These are phyloP conservation scores for Elsinoe necatrix DNA, from an alignment of 2,329 filamentous ascomycete genomes.

Conservation along the genomic window DNA sequence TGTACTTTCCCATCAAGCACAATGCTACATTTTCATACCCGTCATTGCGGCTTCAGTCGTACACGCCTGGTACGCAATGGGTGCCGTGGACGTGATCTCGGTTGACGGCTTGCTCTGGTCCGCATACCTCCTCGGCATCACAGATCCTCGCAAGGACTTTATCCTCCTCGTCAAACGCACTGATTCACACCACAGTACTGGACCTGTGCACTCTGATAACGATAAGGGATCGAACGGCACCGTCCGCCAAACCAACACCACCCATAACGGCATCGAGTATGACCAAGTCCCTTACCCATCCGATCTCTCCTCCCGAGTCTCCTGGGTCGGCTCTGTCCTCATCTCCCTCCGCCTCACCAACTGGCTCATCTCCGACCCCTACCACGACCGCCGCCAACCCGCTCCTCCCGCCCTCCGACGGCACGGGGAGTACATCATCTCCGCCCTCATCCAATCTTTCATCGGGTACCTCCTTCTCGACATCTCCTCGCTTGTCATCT, in stretches of 20 bases:
- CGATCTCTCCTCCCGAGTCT: conserved; percentile 20
- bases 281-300: conserved; percentile 22
- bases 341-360: conserved; percentile 22
- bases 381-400: conserved; percentile 24
- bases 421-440: conserved; percentile 19
- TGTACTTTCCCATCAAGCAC: conserved; percentile 6
- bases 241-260: background rate
- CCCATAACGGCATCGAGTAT: background rate
- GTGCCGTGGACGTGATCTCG: conserved; percentile 25
- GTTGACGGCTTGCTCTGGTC: conserved; percentile 24
- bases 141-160: conserved; percentile 25
- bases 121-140: conserved; percentile 23
- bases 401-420: conserved; percentile 15
- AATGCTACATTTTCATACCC: conserved; percentile 22
- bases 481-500: conserved; percentile 22
- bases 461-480: conserved; percentile 23
- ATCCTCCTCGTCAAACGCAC: conserved; percentile 3
- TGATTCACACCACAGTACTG: too few species aligned
- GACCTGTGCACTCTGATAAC: background rate
- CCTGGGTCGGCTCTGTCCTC: conserved; percentile 24
- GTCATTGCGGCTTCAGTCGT: conserved; percentile 21
- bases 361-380: conserved; percentile 23
- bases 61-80: conserved; percentile 26
- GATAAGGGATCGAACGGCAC: conserved; percentile 6
- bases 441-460: conserved; percentile 19